A percentile compares a stretch with the other conserved stretches of the same genome.
Conservation (phyloP, 108 stramenopile species). For the Thalassiosira profunda region DNA sequence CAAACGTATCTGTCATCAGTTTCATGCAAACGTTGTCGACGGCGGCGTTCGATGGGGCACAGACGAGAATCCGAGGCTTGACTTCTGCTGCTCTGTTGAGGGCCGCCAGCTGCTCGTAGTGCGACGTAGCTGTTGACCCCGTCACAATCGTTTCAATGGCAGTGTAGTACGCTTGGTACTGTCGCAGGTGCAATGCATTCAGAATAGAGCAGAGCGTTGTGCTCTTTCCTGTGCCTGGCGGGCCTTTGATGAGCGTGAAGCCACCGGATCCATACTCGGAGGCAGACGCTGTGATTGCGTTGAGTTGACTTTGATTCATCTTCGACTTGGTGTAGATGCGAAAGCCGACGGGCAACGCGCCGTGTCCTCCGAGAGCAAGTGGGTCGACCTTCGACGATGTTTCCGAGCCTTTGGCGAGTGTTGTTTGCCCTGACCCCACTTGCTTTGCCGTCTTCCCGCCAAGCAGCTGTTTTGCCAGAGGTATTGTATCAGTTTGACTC, state of each 20-base stretch:
- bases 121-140: conserved; percentile 75
- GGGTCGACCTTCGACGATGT: conserved; percentile 48
- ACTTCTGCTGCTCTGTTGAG: conserved; percentile 57
- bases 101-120: conserved; percentile 46
- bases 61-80: conserved; percentile 89
- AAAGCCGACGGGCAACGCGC: conserved; percentile 86
- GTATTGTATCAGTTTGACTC: conserved; percentile 28
- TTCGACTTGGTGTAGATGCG: conserved; percentile 67
- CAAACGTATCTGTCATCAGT: conserved; percentile 92
- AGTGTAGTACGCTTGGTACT: conserved; percentile 57
- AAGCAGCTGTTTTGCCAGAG: conserved; percentile 6
- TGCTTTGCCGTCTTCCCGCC: neutral
- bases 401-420: conserved; percentile 12
- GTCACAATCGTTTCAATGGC: conserved; percentile 85
- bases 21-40: conserved; percentile 97
- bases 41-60: conserved; percentile 98
- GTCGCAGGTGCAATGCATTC: conserved; percentile 93
- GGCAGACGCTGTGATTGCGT: conserved; percentile 77
- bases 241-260: conserved; percentile 89
- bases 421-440: neutral
- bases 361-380: conserved; percentile 67
- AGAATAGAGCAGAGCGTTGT: conserved; percentile 94
- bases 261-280: conserved; percentile 86
- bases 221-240: conserved; percentile 70
- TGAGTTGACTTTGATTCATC: conserved; percentile 86